Base-by-base conservation (phyloP, 495 filamentous ascomycete species). In the Astrothelium macrocarpum region DNA sequence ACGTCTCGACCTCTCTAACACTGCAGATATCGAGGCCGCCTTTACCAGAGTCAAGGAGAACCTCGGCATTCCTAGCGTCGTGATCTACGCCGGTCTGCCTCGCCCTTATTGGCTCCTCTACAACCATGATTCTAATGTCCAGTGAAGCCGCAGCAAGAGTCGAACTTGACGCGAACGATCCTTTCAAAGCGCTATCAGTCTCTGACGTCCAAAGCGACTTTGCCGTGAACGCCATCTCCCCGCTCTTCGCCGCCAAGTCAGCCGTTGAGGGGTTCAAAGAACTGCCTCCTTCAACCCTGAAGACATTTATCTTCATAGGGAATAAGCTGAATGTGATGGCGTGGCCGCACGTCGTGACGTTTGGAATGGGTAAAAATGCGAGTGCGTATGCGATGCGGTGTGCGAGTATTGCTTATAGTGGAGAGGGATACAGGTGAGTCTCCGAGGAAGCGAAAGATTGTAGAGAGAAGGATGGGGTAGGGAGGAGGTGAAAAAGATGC, bases 301-400 rank as follows among this genome's bases (percentile, higher is more conserved):
- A 76, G 68, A 68, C 73, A 7, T 80, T 79, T 62, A 79, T 80
- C 60, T 78, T 77, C 67, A 81, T 78, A 7, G 78, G 78, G 29
- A 79, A 80, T 58, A 68, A 65, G 26, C 29, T 73, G 59, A 76
- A 77, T 60, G 58, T 64, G n/a, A 34, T 53, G 16, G 70, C 75
- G 16, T 58, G 73, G 53, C 73, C 76, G 5, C 2, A 70, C 16
- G 64, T 73, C 56, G 28, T 75, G 60, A 67, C 62, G 53, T 65
- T 74, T 20, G 76, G 74, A 28, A 64, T 77, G 32, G 77, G 76
- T 11, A 78, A 79, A 69, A 64, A 72, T 29, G 76, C 75, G 31
- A 68, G 71, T 1, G 71, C 76, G 18, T 73, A 62, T 58, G 73
- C 70, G 73, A 61, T 81, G 26, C 74, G 72, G 42, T 25, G 70